Conservation (phyloP, 306 rosid genomes). For the Cicer bijugum region DNA sequence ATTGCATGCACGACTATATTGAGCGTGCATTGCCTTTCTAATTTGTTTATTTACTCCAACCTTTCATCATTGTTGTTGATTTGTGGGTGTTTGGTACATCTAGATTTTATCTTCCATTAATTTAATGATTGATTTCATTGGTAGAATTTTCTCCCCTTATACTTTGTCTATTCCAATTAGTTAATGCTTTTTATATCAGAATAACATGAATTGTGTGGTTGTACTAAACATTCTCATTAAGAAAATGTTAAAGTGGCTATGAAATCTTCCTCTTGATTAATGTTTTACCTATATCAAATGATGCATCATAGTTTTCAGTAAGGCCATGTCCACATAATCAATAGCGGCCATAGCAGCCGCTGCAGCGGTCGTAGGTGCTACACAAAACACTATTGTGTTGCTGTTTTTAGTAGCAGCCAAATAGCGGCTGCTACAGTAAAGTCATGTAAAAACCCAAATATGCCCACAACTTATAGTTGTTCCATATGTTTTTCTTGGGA, state of each 20-base stretch:
- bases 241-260: neutral
- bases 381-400: neutral
- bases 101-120: neutral
- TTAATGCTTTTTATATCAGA: neutral
- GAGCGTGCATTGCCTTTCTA: neutral
- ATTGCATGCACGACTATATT: conserved; percentile 1
- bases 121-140: conserved; percentile 5
- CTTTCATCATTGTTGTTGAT: neutral
- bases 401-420: neutral
- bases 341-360: neutral
- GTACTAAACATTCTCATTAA: neutral
- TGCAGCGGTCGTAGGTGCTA: neutral
- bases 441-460: too few relatives aligned
- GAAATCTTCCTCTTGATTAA: neutral
- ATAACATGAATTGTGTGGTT: neutral
- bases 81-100: conserved; percentile 2
- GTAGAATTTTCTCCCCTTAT: neutral
- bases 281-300: neutral
- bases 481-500: too few relatives aligned
- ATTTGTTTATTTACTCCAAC: conserved; percentile 27
- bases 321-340: too few relatives aligned
- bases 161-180: conserved; percentile 12
- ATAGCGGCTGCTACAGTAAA: too few relatives aligned
- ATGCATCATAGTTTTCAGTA: neutral
- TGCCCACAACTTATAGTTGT: too few relatives aligned